Evolutionary conservation across 768 basidiomycete genomes (phyloP), one percentile per base, ranked within the genome.

Genomic region (Exidia glandulosa): DNA sequence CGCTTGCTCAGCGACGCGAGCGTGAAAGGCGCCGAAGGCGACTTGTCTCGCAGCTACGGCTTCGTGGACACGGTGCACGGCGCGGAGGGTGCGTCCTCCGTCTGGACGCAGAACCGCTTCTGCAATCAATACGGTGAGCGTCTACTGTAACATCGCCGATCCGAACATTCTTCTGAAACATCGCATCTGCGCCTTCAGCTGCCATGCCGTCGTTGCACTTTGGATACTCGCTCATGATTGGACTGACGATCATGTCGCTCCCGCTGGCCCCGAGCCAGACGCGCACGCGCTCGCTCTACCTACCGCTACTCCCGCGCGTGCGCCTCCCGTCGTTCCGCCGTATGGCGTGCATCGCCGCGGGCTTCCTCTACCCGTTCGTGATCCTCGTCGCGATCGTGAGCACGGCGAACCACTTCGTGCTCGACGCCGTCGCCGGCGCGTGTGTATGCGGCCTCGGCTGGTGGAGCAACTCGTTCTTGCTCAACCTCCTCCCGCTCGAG

Each of bases 401-500:
- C 2, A 54, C 50, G 25, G 50, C 50, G 27, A 54, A 54, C 30
- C 50, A 54, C 50, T 54, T 54, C 30, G 50, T 54, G 30, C 30
- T 54, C 27, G 50, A 54, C 50, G 50, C 50, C 30, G 50, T 54
- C 50, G 50, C 50, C 29, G 50, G 50, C 30, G 50, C 50, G 12
- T 6, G 6, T 5, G 50, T 54, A 9, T 54, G 50, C 50, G 29
- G 50, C 30, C 50, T 54, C 30, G 50, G 50, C 50, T 54, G 50
- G 50, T 54, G 30, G 27, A 31, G 50, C 50, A 54, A 54, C 50
- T 7, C 25, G 7, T 9, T 54, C 2, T 27, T 54, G 29, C 50
- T 54, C 29, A 54, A 54, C 50, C 50, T 54, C 14, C 50, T 54
- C 50, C 50, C 50, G 50, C 50, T 54, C 50, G 50, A 54, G 50